Evolutionary conservation across 192 early-diverging fungal species (phyloP).

Genomic region (Coemansia sp.): DNA sequence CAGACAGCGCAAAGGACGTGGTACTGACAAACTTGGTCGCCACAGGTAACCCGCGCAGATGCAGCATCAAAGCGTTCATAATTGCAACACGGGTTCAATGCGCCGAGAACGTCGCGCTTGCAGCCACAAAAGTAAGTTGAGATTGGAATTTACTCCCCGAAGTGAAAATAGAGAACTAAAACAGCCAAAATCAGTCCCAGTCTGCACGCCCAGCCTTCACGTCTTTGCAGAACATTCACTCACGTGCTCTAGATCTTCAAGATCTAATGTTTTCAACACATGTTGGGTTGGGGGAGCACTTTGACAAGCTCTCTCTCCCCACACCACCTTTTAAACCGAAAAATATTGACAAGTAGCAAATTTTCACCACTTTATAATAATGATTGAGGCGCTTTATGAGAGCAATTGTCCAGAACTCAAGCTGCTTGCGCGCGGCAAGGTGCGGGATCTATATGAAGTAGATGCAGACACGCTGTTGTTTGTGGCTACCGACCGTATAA

Average conservation of each 20-base stretch:
- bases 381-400: slow-evolving; percentile 58
- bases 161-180: neutral
- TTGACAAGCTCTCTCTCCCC: neutral
- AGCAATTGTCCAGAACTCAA: slow-evolving; percentile 89
- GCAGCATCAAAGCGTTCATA: slow-evolving; percentile 33
- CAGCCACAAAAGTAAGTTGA: neutral
- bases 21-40: slow-evolving; percentile 32
- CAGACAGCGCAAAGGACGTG: slow-evolving; percentile 19
- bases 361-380: slow-evolving; percentile 1
- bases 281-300: neutral
- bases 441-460: slow-evolving; percentile 95
- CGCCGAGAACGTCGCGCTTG: too few relatives aligned
- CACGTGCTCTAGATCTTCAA: neutral
- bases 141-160: neutral
- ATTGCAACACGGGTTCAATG: slow-evolving; percentile 1
- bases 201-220: neutral
- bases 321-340: too few relatives aligned
- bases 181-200: neutral
- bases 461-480: slow-evolving; percentile 86
- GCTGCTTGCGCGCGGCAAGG: slow-evolving; percentile 92
- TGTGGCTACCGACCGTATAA: slow-evolving; percentile 97
- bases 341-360: neutral
- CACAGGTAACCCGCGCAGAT: slow-evolving; percentile 28
- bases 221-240: neutral
- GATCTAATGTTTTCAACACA: neutral